phyloP scores from a whole-genome alignment of 306 rosid genomes.

The Gynostemma pentaphyllum region DNA sequence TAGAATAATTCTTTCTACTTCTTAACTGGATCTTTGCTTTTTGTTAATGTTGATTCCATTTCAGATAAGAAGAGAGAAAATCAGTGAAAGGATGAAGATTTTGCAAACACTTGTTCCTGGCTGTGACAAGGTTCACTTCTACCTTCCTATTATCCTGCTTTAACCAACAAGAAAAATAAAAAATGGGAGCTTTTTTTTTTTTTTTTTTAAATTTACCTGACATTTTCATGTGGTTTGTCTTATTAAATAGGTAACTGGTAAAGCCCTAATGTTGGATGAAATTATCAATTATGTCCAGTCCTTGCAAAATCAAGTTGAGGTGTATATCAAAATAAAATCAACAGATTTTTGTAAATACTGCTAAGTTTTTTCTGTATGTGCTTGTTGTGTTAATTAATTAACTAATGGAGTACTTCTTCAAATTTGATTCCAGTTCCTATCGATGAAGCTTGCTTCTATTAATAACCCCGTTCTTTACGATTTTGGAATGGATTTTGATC shows the following conservation, averaged over 20 bases:
- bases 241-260: constrained; percentile 58
- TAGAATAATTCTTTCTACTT: background rate
- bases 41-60: constrained; percentile 11
- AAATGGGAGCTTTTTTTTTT: too few species aligned
- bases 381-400: background rate
- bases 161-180: too few species aligned
- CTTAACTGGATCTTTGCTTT: background rate
- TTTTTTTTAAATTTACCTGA: too few species aligned
- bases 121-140: constrained; percentile 56
- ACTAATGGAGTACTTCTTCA: too few species aligned
- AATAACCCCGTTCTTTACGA: constrained; percentile 54
- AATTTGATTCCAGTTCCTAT: constrained; percentile 45
- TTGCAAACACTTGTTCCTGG: constrained; percentile 82
- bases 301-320: constrained; percentile 96
- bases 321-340: constrained; percentile 11
- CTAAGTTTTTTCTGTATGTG: background rate
- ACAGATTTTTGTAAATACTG: background rate
- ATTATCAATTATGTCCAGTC: constrained; percentile 67
- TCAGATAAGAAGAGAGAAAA: constrained; percentile 90
- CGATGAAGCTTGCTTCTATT: constrained; percentile 74
- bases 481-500: constrained; percentile 34
- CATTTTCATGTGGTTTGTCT: constrained; percentile 29
- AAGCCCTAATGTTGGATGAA: constrained; percentile 91
- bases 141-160: too few species aligned
- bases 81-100: constrained; percentile 86